Base-by-base conservation (phyloP, 2,329 filamentous ascomycete genomes). In the Diaporthe capsici region DNA sequence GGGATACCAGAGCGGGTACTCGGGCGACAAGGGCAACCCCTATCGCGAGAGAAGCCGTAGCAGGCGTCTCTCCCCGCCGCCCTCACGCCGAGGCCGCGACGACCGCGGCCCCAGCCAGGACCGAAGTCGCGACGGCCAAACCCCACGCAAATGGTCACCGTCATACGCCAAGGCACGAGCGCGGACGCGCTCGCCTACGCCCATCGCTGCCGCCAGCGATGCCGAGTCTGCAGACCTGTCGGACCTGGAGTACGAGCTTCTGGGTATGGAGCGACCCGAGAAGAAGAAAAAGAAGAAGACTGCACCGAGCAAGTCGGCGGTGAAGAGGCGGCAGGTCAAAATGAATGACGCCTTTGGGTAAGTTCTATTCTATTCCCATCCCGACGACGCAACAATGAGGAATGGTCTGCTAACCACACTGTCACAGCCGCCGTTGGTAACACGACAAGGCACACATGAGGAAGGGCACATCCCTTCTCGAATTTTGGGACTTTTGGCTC, bases 211-310 rank as follows among this genome's bases (percentile, higher is more conserved):
- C 10, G 51, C 25, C 60, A 73, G 76, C 58, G 77, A 76, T 12
- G 55, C 71, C 51, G 74, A 76, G n/a, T 77, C 76, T 13, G 60
- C 28, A n/a, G 71, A 73, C 34, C 73, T 77, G 61, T 74, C 75
- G 25, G 77, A 77, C 25, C 72, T 77, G n/a, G 77, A 77, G 39
- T 76, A 77, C 53, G 77, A 78, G 74, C 75, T 76, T 22, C 49
- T 76, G 42, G 75, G 76, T 9, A 51, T 75, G 58, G 75, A 75
- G 42, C 63, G 75, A 49, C 75, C 75, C 8, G 55, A 73, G 57
- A 68, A 73, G 44, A 70, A 65, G 37, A 67, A 39, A 28, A 65
- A 61, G 53, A 75, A 72, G 73, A 75, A 77, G 68, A 25, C 34
- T 10, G 37, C 42, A 28, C 55, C 73, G 20, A 47, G 57, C n/a